Conservation (phyloP, 768 basidiomycete genomes). For the Tremella fuciformis region DNA sequence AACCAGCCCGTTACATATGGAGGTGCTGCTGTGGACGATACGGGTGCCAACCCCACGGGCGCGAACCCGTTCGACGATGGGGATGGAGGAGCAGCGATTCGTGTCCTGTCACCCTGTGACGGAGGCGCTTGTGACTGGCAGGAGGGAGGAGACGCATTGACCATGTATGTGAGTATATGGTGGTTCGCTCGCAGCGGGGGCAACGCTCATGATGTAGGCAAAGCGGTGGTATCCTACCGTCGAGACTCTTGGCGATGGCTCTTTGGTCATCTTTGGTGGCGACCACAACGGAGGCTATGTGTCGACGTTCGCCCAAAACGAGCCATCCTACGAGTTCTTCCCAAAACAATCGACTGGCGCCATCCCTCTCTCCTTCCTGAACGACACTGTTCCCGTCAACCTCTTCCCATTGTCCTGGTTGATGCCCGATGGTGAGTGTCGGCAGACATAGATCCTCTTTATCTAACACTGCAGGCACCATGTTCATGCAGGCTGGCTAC, state of each 20-base stretch:
- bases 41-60: conserved; percentile 23
- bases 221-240: conserved; percentile 76
- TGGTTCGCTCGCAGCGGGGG: background rate
- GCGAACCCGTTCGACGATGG: conserved; percentile 66
- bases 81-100: conserved; percentile 74
- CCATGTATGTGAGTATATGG: conserved; percentile 40
- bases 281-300: conserved; percentile 64
- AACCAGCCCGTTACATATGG: conserved; percentile 57
- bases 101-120: conserved; percentile 75
- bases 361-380: conserved; percentile 63
- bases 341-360: conserved; percentile 71
- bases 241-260: conserved; percentile 67
- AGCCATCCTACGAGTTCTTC: conserved; percentile 63
- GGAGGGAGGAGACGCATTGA: conserved; percentile 42
- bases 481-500: conserved; percentile 54
- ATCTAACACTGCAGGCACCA: conserved; percentile 40
- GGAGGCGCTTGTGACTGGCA: conserved; percentile 45
- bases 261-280: conserved; percentile 65
- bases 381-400: conserved; percentile 70
- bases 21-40: conserved; percentile 40
- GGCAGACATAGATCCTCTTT: background rate
- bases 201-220: conserved; percentile 35
- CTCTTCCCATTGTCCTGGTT: conserved; percentile 70
- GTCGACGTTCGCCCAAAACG: conserved; percentile 65
- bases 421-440: conserved; percentile 53